A percentile compares a stretch with the other conserved stretches of the same genome.
These are phyloP conservation scores for Arachnomyces sp. DNA, from an alignment of 2,329 filamentous ascomycete genomes.

Conservation along the genomic window DNA sequence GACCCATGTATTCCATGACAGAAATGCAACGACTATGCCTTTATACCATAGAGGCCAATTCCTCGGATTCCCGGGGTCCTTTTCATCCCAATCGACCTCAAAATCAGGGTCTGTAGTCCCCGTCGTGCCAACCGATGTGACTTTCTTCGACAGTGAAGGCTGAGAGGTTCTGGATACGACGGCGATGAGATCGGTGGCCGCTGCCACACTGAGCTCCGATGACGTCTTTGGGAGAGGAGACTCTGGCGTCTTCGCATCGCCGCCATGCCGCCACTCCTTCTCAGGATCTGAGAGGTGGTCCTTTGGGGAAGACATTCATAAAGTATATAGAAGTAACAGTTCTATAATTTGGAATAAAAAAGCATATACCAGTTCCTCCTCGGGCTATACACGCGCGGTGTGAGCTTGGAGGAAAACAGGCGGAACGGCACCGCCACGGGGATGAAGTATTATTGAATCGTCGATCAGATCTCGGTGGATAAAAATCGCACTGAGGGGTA, in stretches of 20 bases:
- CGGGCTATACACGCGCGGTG: conserved; percentile 3
- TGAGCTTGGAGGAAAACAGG: too few relatives aligned
- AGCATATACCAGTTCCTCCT: conserved; percentile 10
- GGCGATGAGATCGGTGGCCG: not conserved
- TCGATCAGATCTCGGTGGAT: too few relatives aligned
- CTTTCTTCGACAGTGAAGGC: conserved; percentile 32
- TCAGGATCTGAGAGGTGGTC: conserved; percentile 8
- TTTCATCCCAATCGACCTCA: conserved; percentile 63
- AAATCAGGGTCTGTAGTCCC: conserved; percentile 51
- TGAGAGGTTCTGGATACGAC: conserved; percentile 21
- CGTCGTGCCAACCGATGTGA: conserved; percentile 39
- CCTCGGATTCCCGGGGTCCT: conserved; percentile 57
- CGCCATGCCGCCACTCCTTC: conserved; percentile 16
- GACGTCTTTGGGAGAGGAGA: conserved; percentile 16
- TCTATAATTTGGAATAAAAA: conserved; percentile 4
- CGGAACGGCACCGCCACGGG: too few relatives aligned
- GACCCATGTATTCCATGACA: conserved; percentile 51
- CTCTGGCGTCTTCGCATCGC: conserved; percentile 8
- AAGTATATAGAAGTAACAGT: conserved; percentile 6
- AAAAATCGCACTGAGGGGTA: too few relatives aligned
- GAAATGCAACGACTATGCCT: conserved; percentile 45
- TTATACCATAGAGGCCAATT: conserved; percentile 61
- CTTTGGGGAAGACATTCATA: conserved; percentile 18
- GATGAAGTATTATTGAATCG: conserved; percentile 4
- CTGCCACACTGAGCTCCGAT: conserved; percentile 15